Conservation (phyloP, 2,329 filamentous ascomycete genomes). For the Apiospora phragmitis region DNA sequence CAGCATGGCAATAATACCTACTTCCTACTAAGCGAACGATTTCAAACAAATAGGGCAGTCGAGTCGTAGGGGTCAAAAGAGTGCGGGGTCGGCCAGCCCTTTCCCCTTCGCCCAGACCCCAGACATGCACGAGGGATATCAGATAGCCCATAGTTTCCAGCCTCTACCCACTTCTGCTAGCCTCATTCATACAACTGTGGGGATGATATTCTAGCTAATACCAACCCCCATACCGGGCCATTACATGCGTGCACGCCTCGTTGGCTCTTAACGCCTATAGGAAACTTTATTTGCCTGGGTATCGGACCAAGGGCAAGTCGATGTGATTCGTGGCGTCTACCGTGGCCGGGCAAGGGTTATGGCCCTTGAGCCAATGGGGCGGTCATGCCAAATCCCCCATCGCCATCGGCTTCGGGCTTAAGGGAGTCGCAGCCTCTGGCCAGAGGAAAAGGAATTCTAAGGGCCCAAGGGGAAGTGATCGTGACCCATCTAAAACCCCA, state of each 20-base stretch:
- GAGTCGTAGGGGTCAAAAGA: neutral
- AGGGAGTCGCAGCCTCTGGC: neutral
- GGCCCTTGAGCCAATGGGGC: neutral
- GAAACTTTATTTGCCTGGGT: neutral
- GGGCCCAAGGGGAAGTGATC: neutral
- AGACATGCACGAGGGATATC: conserved; percentile 1
- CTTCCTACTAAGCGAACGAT: neutral
- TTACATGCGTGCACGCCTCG: neutral
- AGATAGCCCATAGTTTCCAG: neutral
- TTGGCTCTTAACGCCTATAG: conserved; percentile 1
- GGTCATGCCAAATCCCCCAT: neutral
- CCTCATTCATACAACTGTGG: neutral
- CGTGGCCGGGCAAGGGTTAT: neutral
- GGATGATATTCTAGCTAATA: neutral
- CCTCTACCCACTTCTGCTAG: neutral
- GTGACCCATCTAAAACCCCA: neutral
- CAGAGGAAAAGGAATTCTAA: neutral
- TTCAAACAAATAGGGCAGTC: neutral
- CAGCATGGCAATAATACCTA: neutral
- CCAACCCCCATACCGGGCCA: neutral
- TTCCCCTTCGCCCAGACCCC: conserved; percentile 5
- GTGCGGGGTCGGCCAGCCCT: neutral
- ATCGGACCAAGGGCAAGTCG: neutral
- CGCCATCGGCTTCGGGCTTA: neutral
- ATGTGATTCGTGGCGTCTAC: neutral